These are phyloP conservation scores for Rhytidhysteron rufulum DNA, from an alignment of 2,329 filamentous ascomycete genomes.

Conservation along the genomic window DNA sequence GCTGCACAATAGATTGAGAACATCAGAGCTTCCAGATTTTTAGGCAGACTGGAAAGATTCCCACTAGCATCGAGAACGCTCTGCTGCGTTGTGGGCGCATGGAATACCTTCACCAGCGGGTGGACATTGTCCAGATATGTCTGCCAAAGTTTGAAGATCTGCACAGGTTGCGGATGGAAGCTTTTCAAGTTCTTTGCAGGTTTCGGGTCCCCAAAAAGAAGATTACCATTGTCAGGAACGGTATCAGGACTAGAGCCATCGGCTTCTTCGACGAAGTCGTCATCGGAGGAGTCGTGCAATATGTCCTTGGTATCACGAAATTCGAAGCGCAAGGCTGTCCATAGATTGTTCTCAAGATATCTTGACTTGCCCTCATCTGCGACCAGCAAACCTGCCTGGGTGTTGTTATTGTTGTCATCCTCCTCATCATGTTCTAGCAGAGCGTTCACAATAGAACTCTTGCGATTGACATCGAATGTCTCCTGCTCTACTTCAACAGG, in stretches of 20 bases:
- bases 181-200: slow-evolving; percentile 18
- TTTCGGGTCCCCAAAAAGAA: slow-evolving; percentile 17
- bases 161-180: slow-evolving; percentile 60
- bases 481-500: slow-evolving; percentile 19
- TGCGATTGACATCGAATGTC: neutral
- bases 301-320: slow-evolving; percentile 25
- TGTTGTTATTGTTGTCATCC: slow-evolving; percentile 2
- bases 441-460: neutral
- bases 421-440: slow-evolving; percentile 4
- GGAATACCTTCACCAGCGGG: slow-evolving; percentile 67
- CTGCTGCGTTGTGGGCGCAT: slow-evolving; percentile 66
- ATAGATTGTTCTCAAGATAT: slow-evolving; percentile 30
- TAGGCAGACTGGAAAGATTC: slow-evolving; percentile 52
- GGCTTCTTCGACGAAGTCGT: slow-evolving; percentile 13
- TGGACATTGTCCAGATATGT: slow-evolving; percentile 71
- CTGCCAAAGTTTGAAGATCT: slow-evolving; percentile 71
- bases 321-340: slow-evolving; percentile 26
- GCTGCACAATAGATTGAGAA: slow-evolving; percentile 30
- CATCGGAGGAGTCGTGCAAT: slow-evolving; percentile 24
- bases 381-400: slow-evolving; percentile 18
- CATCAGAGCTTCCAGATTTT: slow-evolving; percentile 53
- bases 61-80: slow-evolving; percentile 61
- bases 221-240: slow-evolving; percentile 10
- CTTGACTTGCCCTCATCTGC: slow-evolving; percentile 22
- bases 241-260: slow-evolving; percentile 3